Evolutionary conservation across 306 rosid species (phyloP).

Genomic region (Pyrus bretschneideri): DNA sequence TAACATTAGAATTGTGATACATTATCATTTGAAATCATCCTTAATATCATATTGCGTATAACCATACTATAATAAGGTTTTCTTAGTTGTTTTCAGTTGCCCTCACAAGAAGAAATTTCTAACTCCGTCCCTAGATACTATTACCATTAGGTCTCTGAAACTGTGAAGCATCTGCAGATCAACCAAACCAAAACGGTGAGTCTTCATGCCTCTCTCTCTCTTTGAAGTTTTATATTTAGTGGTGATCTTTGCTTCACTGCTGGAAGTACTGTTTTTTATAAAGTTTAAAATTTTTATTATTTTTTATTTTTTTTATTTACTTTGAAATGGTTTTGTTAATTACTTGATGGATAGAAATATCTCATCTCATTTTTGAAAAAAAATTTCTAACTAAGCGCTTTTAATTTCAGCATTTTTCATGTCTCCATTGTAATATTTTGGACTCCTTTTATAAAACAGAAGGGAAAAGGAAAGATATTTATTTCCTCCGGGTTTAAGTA

Average conservation of each 20-base stretch:
- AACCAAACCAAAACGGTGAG: background rate
- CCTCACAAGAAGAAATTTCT: no score
- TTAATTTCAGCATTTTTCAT: background rate
- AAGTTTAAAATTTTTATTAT: background rate
- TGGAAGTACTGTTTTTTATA: no score
- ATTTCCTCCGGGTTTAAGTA: background rate
- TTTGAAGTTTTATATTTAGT: background rate
- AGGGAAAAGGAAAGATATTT: no score
- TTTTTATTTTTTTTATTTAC: background rate
- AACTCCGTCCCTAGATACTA: no score
- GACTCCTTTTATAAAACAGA: background rate
- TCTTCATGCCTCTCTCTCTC: constrained; percentile 4
- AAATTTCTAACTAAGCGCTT: background rate
- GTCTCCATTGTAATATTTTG: background rate
- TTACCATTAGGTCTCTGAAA: background rate
- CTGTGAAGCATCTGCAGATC: background rate
- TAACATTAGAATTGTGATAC: no score
- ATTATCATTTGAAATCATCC: no score
- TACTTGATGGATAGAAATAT: background rate
- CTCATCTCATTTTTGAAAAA: background rate
- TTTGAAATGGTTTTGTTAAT: background rate
- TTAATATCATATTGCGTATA: no score
- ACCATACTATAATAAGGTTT: no score
- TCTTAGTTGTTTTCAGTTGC: no score
- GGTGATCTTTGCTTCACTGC: no score